phyloP scores from a whole-genome alignment of 208 protist species.

The Leptomonas seymouri region DNA sequence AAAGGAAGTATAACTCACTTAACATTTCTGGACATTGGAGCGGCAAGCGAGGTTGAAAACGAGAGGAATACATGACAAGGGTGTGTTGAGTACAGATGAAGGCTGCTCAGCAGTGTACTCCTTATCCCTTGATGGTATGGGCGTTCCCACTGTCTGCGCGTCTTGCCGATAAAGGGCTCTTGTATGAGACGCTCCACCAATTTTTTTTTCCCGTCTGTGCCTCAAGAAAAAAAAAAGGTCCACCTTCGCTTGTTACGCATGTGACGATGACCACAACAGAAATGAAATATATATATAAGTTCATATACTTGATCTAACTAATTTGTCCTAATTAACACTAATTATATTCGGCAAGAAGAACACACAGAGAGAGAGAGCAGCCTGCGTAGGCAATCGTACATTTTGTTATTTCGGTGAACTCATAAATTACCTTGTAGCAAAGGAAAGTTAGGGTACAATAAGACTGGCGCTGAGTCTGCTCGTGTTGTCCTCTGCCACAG shows the following conservation, averaged over 20 bases:
- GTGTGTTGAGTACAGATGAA: too few relatives aligned
- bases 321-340: too few relatives aligned
- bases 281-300: background rate
- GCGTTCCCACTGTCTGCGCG: background rate
- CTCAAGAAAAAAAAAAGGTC: background rate
- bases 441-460: too few relatives aligned
- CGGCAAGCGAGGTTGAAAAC: background rate
- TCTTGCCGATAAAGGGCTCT: background rate
- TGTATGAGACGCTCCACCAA: background rate
- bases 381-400: too few relatives aligned
- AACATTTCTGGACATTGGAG: background rate
- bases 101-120: background rate
- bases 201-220: background rate
- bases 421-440: too few relatives aligned
- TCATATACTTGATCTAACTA: too few relatives aligned
- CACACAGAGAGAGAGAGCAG: too few relatives aligned
- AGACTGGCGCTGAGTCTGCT: too few relatives aligned
- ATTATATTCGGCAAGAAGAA: too few relatives aligned
- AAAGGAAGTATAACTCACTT: background rate
- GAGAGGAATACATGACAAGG: background rate
- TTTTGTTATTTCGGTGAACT: too few relatives aligned
- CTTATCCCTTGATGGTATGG: background rate
- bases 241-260: background rate
- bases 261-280: conserved; percentile 6
- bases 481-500: too few relatives aligned